These are phyloP conservation scores for Phaseolus lunatus DNA, from an alignment of 306 rosid genomes.

Conservation along the genomic window DNA sequence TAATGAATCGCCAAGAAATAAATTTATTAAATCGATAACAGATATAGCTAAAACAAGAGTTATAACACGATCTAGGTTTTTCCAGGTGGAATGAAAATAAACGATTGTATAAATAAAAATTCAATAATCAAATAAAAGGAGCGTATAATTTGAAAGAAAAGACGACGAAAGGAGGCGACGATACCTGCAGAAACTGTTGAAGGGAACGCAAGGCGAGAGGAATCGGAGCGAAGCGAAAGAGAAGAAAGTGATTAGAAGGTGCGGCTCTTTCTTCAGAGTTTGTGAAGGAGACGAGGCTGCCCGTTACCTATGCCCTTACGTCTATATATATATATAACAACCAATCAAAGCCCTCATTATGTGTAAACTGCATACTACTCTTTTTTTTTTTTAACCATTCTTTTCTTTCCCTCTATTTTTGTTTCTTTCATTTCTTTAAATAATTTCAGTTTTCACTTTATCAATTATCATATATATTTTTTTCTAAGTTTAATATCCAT, in stretches of 20 bases:
- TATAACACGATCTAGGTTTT: slow-evolving; percentile 16
- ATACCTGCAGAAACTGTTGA: slow-evolving; percentile 36
- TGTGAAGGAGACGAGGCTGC: background rate
- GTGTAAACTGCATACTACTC: background rate
- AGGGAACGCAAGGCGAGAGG: background rate
- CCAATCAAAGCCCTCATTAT: background rate
- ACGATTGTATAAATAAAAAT: background rate
- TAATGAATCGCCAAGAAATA: background rate
- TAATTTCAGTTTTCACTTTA: background rate
- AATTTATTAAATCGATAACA: slow-evolving; percentile 29
- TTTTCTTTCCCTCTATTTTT: background rate
- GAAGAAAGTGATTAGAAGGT: slow-evolving; percentile 2
- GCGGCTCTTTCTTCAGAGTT: slow-evolving; percentile 15
- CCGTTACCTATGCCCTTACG: background rate
- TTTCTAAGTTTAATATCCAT: background rate
- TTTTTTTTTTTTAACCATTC: background rate
- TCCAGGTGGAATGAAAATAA: slow-evolving; percentile 2
- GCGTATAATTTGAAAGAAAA: background rate
- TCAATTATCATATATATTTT: background rate
- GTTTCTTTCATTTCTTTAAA: background rate
- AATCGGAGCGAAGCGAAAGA: background rate
- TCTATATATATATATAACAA: background rate
- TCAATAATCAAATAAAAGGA: background rate
- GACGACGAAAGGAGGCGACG: background rate
- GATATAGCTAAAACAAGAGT: background rate